Evolutionary conservation across 768 basidiomycete species (phyloP), one percentile per base, ranked within the genome.

Genomic region (Macrolepiota albuminosa): DNA sequence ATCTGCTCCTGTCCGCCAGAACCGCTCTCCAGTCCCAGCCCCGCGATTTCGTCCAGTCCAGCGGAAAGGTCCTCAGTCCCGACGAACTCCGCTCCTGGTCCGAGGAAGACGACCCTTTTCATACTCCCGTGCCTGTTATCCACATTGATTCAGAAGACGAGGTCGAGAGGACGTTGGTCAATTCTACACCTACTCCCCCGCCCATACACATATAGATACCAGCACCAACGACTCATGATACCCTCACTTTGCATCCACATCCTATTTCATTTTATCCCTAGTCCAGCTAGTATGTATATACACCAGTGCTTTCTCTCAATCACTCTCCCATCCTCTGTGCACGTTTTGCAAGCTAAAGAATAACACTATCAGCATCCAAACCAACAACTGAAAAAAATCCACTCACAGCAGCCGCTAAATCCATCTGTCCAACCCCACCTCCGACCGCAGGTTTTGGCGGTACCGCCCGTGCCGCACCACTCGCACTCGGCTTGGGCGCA

Each of bases 381-480:
- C 31, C 55, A 18, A 33, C 16, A 55, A 43, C 46, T 21, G 21
- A 55, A 57, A 36, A 16, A 57, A 60, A 53, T n/a, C 42, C 61
- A 80, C 89, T 78, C 65, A 95, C 90, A 52, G 84, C 88, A 63
- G 93, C 91, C 59, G 93, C 91, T 62, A 95, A 74, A 73, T 93
- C 93, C 73, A 91, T 63, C 67, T 93, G 91, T 37, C 81, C 21
- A 21, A 21, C 21, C 21, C 21, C 81, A 4, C 73, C 72, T 50
- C 74, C 59, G 24, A 29, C 39, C 26, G 52, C 58, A 42, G 45
- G 45, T 8, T 31, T 43, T 13, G 45, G 13, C 13, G 52, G 33
- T 2, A 34, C 73, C 42, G 76, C 76, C 63, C 76, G 79, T 21
- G 71, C 68, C 16, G 68, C 75, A 4, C 26, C 54, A 46, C 11